These are phyloP conservation scores for Cyberlindnera maclurae DNA, from an alignment of 805 yeast genomes.

Conservation along the genomic window DNA sequence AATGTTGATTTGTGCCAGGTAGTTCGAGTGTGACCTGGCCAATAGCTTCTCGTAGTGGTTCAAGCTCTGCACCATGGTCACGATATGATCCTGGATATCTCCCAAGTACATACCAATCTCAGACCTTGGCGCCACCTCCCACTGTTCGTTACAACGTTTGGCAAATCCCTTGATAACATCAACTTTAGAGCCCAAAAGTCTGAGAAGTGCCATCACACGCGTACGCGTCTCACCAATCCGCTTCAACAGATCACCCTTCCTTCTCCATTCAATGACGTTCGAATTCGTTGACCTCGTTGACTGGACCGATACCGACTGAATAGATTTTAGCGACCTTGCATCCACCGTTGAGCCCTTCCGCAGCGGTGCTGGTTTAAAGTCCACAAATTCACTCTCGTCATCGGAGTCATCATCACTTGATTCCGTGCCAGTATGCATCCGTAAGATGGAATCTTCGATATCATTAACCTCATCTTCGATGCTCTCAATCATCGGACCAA, in stretches of 20 bases:
- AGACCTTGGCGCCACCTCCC: slow-evolving; percentile 70
- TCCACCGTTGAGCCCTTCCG: slow-evolving; percentile 12
- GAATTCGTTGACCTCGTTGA: slow-evolving; percentile 30
- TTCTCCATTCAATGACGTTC: slow-evolving; percentile 66
- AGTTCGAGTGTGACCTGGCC: slow-evolving; percentile 93
- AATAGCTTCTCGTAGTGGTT: slow-evolving; percentile 92
- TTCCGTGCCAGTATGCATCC: slow-evolving; percentile 61
- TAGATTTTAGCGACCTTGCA: slow-evolving; percentile 15
- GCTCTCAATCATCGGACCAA: slow-evolving; percentile 92
- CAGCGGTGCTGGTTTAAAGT: slow-evolving; percentile 5
- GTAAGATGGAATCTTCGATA: slow-evolving; percentile 88
- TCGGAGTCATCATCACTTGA: slow-evolving; percentile 26
- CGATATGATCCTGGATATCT: slow-evolving; percentile 95
- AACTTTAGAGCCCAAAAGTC: slow-evolving; percentile 86
- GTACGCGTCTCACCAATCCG: slow-evolving; percentile 94
- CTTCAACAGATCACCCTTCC: slow-evolving; percentile 91
- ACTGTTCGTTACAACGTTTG: slow-evolving; percentile 80
- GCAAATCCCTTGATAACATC: slow-evolving; percentile 97
- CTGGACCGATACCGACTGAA: slow-evolving; percentile 21
- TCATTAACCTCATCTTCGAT: slow-evolving; percentile 91
- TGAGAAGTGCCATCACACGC: slow-evolving; percentile 81
- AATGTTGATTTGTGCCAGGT: slow-evolving; percentile 91
- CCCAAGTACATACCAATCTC: slow-evolving; percentile 94
- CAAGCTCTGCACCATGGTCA: slow-evolving; percentile 93
- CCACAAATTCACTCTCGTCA: slow-evolving; percentile 29